These are phyloP conservation scores for Cryptomeria japonica DNA, from an alignment of 75 land plant species.

Conservation along the genomic window DNA sequence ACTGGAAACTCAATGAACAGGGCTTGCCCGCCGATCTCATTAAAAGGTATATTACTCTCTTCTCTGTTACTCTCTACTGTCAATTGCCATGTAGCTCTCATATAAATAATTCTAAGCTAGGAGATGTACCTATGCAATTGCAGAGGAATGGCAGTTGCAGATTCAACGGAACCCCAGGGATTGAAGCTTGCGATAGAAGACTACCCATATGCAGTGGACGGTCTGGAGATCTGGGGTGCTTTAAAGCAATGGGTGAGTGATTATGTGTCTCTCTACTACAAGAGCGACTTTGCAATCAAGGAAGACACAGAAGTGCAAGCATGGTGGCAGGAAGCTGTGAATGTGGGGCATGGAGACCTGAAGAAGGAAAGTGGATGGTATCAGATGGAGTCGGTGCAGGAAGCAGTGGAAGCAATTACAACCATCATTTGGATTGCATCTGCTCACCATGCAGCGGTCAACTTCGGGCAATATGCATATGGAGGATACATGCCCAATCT, in stretches of 20 bases:
- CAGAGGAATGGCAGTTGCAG: slow-evolving; percentile 60
- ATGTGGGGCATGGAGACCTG: slow-evolving; percentile 40
- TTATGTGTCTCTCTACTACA: slow-evolving; percentile 27
- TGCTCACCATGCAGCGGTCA: slow-evolving; percentile 34
- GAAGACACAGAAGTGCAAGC: slow-evolving; percentile 34
- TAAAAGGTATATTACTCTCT: slow-evolving; percentile 17
- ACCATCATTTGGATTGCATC: slow-evolving; percentile 40
- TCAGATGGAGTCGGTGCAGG: not conserved
- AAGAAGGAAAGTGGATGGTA: slow-evolving; percentile 33
- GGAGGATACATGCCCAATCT: slow-evolving; percentile 44
- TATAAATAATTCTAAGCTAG: not conserved
- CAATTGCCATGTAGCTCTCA: no score
- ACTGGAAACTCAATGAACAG: slow-evolving; percentile 33
- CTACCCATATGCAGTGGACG: no score
- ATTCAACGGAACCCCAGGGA: slow-evolving; percentile 38
- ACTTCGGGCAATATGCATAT: slow-evolving; percentile 47
- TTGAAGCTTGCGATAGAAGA: slow-evolving; percentile 23
- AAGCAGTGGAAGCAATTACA: slow-evolving; percentile 14
- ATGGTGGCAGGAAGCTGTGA: slow-evolving; percentile 41
- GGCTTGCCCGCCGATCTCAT: slow-evolving; percentile 33
- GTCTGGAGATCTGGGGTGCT: not conserved
- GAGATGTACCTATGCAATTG: not conserved
- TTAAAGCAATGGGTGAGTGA: slow-evolving; percentile 34
- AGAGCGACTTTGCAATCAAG: slow-evolving; percentile 11
- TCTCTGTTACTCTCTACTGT: not conserved